phyloP scores from a whole-genome alignment of 305 asterid species.

The Fraxinus ornus region DNA sequence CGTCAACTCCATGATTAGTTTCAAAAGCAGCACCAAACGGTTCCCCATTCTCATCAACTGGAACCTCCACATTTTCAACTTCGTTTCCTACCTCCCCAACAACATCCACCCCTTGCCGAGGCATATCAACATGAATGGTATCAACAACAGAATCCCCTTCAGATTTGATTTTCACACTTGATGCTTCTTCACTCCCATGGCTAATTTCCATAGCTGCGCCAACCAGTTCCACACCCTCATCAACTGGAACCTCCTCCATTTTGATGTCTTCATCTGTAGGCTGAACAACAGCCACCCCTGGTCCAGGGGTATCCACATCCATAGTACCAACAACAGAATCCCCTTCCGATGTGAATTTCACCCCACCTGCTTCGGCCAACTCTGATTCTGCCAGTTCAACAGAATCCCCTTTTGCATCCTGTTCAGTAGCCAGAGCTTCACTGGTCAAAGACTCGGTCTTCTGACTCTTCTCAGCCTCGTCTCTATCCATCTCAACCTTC shows the following conservation, averaged over 20 bases:
- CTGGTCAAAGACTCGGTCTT: constrained; percentile 12
- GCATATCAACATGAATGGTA: constrained; percentile 36
- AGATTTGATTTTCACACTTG: constrained; percentile 1
- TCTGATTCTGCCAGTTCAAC: constrained; percentile 18
- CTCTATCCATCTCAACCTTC: neutral
- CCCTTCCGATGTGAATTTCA: constrained; percentile 5
- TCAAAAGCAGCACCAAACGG: neutral
- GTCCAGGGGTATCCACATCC: neutral
- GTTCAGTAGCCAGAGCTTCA: constrained; percentile 20
- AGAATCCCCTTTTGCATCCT: constrained; percentile 23
- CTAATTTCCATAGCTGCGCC: neutral
- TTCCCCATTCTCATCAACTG: constrained; percentile 15
- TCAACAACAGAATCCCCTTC: constrained; percentile 40
- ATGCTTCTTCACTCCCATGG: neutral
- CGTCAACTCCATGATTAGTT: neutral
- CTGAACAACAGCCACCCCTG: neutral
- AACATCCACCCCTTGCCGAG: constrained; percentile 29
- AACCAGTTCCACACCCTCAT: neutral
- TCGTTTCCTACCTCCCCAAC: neutral
- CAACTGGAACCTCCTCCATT: neutral
- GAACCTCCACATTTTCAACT: neutral
- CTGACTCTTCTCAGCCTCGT: neutral
- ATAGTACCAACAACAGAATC: neutral
- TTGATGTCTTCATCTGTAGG: neutral
- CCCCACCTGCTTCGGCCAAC: constrained; percentile 34